These are phyloP conservation scores for Yarrowia sp. DNA, from an alignment of 805 yeast genomes.

Conservation along the genomic window DNA sequence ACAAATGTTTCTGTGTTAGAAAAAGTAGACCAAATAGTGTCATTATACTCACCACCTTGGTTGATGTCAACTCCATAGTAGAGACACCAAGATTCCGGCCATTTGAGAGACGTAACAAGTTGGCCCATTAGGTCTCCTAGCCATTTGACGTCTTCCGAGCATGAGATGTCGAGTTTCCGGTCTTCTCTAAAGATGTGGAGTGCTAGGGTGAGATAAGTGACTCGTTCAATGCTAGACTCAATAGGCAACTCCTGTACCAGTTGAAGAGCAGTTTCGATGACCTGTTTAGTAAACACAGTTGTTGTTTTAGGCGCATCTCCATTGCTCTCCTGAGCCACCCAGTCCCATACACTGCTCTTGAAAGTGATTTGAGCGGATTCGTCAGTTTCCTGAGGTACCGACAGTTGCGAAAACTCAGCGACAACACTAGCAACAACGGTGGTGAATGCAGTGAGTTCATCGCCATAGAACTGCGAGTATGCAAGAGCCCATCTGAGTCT, in stretches of 20 bases:
- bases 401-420: constrained; percentile 7
- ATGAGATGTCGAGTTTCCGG: constrained; percentile 12
- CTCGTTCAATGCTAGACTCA: constrained; percentile 20
- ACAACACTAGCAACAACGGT: constrained; percentile 24
- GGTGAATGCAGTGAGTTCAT: constrained; percentile 9
- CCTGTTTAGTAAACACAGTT: background rate
- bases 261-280: background rate
- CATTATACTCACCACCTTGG: constrained; percentile 9
- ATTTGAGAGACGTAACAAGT: background rate
- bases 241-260: constrained; percentile 4
- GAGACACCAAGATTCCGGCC: constrained; percentile 26
- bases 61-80: constrained; percentile 10
- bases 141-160: constrained; percentile 15
- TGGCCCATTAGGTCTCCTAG: background rate
- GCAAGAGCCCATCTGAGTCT: constrained; percentile 34
- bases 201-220: constrained; percentile 21
- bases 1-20: constrained; percentile 21
- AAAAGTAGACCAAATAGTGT: background rate
- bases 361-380: constrained; percentile 5
- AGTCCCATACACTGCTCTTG: constrained; percentile 24
- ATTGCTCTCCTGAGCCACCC: constrained; percentile 1
- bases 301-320: background rate
- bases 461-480: constrained; percentile 28
- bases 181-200: constrained; percentile 34
- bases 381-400: background rate